Evolutionary conservation across 352 stramenopile species (phyloP).

Genomic region (Globisporangium heterothallicum): DNA sequence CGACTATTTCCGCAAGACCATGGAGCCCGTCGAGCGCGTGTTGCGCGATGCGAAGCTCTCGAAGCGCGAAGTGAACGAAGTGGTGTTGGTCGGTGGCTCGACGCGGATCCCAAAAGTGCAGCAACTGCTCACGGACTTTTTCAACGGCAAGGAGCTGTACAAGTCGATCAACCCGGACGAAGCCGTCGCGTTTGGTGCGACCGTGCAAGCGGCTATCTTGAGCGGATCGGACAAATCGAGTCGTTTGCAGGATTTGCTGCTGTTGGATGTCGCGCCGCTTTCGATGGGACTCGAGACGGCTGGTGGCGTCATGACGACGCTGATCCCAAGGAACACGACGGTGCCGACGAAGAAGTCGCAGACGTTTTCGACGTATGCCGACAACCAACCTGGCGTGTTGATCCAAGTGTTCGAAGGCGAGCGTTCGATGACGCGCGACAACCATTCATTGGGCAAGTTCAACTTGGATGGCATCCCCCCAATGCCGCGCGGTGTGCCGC

Average conservation of each 20-base stretch:
- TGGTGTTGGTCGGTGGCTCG: conserved; percentile 33
- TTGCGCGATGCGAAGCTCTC: conserved; percentile 21
- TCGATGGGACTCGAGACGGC: conserved; percentile 65
- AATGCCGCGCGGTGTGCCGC: conserved; percentile 54
- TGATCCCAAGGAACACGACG: conserved; percentile 65
- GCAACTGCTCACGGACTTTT: conserved; percentile 43
- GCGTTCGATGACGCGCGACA: conserved; percentile 84
- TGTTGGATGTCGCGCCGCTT: conserved; percentile 71
- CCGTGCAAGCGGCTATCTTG: conserved; percentile 34
- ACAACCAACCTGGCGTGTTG: conserved; percentile 64
- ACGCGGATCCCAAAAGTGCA: conserved; percentile 50
- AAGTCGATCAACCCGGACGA: conserved; percentile 73
- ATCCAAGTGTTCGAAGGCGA: conserved; percentile 85
- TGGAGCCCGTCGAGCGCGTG: conserved; percentile 65
- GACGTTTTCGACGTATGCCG: conserved; percentile 61
- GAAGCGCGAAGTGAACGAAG: conserved; percentile 24
- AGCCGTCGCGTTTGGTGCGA: conserved; percentile 53
- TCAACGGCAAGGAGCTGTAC: conserved; percentile 51
- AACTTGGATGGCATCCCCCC: conserved; percentile 54
- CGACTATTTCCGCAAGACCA: conserved; percentile 88
- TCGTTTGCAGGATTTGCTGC: conserved; percentile 73
- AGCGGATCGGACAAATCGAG: conserved; percentile 22
- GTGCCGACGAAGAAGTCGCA: conserved; percentile 60
- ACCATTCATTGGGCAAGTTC: conserved; percentile 69
- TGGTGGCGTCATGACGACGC: conserved; percentile 60